Evolutionary conservation across 306 rosid genomes (phyloP), one percentile per base, ranked within the genome.

Genomic region (Acacia melanoxylon): DNA sequence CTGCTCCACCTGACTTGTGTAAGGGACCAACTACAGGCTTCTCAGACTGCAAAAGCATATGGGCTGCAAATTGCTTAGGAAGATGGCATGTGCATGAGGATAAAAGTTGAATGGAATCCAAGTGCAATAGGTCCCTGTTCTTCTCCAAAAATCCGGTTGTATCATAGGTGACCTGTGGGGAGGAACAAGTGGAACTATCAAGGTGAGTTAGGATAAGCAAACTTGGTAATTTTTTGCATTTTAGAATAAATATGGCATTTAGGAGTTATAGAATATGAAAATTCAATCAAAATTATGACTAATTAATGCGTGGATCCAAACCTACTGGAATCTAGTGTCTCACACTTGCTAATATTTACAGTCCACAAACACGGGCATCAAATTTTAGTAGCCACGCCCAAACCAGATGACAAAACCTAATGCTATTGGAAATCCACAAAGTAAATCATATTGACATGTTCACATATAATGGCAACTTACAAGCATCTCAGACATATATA

Each of bases 61-160:
- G 86, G 76, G 97, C 89, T 66, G 97, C 99, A 92, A 96, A 96
- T 77, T 80, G 81, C 86, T 82, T 93, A 85, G 98, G 97, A 87
- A 96, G 97, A 72, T 88, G 93, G 83, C 93, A 92, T 45, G 93
- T 90, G 87, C 99, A 90, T 59, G 99, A 93, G 58, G 98, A 96
- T 72, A 96, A 86, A 79, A 96, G 99, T 81, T 93, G 92, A 88
- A 96, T 96, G 81, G 99, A 91, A 86, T 96, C 97, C 86, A 92
- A 86, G 82, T 96, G 98, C 83, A 96, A 83, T 62, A 93, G 91
- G 89, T 96, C 99, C 84, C 99, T 90, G 86, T 96, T 96, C 92
- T 96, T 96, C 84, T 96, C 99, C 90, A 96, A 83, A 90, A 96
- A 96, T 73, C 97, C 96, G 82, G 94, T 88, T 76, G 98, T 96